phyloP scores from a whole-genome alignment of 176 grass and related monocot genomes.

The Avena eriantha region DNA sequence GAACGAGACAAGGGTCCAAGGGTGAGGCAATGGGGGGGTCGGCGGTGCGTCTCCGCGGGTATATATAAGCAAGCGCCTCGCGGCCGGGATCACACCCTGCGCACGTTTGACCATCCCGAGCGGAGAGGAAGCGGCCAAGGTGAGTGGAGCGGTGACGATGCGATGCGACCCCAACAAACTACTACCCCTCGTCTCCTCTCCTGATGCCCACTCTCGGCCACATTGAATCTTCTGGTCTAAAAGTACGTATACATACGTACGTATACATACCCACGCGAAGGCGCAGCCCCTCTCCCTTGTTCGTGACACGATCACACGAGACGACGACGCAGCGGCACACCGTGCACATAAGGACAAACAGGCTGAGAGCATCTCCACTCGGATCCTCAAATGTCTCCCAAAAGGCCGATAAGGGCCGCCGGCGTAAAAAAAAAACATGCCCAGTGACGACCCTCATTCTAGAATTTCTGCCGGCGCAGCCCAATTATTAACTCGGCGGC shows the following conservation, averaged over 20 bases:
- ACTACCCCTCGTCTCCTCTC: not conserved
- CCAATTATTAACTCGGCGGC: too few species aligned
- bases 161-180: not conserved
- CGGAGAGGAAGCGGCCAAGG: constrained; percentile 17
- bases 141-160: not conserved
- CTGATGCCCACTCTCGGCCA: not conserved
- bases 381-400: too few species aligned
- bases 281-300: not conserved
- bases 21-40: constrained; percentile 31
- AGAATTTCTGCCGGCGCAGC: too few species aligned
- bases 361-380: too few species aligned
- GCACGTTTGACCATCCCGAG: not conserved
- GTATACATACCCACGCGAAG: not conserved
- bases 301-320: not conserved
- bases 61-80: constrained; percentile 35
- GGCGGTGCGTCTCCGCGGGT: not conserved
- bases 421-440: too few species aligned
- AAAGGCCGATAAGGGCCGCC: too few species aligned
- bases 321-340: not conserved
- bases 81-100: not conserved
- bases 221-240: not conserved
- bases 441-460: too few species aligned
- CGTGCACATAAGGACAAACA: not conserved
- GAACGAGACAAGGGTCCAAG: constrained; percentile 46
- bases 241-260: not conserved